These are phyloP conservation scores for Ceratocystis harringtonii DNA, from an alignment of 2,329 filamentous ascomycete genomes.

Conservation along the genomic window DNA sequence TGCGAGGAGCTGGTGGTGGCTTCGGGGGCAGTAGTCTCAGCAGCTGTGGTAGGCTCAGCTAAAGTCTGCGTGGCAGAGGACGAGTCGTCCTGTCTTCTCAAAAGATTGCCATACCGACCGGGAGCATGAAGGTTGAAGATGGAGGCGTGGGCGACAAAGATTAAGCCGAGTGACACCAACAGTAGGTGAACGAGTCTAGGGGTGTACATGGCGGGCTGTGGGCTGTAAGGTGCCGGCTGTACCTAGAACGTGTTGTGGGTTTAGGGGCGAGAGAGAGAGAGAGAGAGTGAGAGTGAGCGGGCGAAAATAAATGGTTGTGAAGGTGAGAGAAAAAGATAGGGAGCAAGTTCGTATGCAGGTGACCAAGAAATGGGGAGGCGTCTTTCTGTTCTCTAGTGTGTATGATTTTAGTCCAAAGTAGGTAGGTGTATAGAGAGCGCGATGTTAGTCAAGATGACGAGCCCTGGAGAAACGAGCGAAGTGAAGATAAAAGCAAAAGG, in stretches of 20 bases:
- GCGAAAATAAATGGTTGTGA: conserved; percentile 1
- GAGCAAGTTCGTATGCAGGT: too few relatives aligned
- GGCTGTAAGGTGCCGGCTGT: too few relatives aligned
- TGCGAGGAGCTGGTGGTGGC: background rate
- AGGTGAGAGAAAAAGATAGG: background rate
- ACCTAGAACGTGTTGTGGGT: background rate
- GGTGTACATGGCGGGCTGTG: conserved; percentile 32
- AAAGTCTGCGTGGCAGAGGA: background rate
- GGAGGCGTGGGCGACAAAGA: conserved; percentile 32
- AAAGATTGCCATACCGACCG: conserved; percentile 11
- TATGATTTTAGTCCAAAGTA: background rate
- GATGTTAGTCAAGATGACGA: background rate
- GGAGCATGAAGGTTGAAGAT: conserved; percentile 21
- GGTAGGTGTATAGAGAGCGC: background rate
- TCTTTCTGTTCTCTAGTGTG: background rate
- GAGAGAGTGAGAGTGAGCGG: background rate
- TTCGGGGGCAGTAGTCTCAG: background rate
- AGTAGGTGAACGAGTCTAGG: conserved; percentile 33
- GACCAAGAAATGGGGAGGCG: background rate
- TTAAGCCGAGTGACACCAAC: conserved; percentile 34
- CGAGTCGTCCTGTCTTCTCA: conserved; percentile 9
- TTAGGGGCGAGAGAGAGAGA: background rate
- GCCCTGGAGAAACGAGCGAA: background rate
- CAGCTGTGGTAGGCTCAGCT: background rate
- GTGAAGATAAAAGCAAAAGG: background rate